Evolutionary conservation across 1,284 basidiomycete genomes (phyloP).

Genomic region (Golubevia pallescens): DNA sequence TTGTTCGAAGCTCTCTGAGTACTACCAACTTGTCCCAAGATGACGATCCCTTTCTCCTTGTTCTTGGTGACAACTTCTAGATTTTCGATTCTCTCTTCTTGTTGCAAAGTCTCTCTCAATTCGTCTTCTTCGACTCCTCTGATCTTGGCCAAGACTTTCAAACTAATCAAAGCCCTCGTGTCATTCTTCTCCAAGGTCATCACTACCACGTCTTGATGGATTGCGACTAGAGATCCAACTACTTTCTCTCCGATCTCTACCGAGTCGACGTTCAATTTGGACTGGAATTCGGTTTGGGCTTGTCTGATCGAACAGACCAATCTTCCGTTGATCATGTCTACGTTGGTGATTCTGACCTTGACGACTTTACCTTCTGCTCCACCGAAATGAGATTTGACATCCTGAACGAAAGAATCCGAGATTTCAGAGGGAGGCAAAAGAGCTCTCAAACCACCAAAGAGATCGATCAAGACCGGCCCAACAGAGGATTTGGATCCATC

Average conservation of each 20-base stretch:
- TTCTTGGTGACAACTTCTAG: slow-evolving; percentile 90
- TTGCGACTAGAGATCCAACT: slow-evolving; percentile 39
- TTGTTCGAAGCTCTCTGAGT: not conserved
- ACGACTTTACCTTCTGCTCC: slow-evolving; percentile 68
- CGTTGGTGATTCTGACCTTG: slow-evolving; percentile 81
- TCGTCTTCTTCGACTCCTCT: slow-evolving; percentile 75
- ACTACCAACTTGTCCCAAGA: slow-evolving; percentile 61
- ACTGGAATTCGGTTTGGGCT: slow-evolving; percentile 66
- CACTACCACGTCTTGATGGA: slow-evolving; percentile 57
- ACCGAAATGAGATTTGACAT: no score
- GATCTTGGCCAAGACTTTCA: slow-evolving; percentile 85
- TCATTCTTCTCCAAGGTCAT: slow-evolving; percentile 66
- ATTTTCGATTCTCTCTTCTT: slow-evolving; percentile 76
- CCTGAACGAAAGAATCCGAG: no score
- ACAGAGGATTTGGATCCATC: not conserved
- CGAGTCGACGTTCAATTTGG: slow-evolving; percentile 50
- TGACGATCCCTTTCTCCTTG: slow-evolving; percentile 82
- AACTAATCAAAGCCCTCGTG: slow-evolving; percentile 80
- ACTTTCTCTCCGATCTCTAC: slow-evolving; percentile 56
- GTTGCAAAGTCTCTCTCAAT: slow-evolving; percentile 73
- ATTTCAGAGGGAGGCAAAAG: slow-evolving; percentile 69
- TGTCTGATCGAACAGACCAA: slow-evolving; percentile 88
- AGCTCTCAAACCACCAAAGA: slow-evolving; percentile 84
- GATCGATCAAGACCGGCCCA: slow-evolving; percentile 38
- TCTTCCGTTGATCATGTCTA: slow-evolving; percentile 72